Percentiles rank a stretch among this genome's conserved stretches.
Conservation (phyloP, 1,284 basidiomycete genomes). For the Gomphus bonarii region DNA sequence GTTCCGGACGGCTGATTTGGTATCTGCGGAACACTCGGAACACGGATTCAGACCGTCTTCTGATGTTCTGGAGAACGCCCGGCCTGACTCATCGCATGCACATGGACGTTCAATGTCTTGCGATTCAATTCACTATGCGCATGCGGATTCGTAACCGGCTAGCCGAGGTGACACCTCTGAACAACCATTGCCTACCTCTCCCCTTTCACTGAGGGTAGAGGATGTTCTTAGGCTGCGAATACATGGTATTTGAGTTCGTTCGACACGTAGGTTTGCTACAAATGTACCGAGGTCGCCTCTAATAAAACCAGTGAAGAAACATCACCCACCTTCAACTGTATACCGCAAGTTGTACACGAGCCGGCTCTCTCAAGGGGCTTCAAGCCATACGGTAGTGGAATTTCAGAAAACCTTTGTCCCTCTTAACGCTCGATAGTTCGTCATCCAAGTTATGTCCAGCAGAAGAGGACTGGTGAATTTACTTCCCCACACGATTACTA, state of each 20-base stretch:
- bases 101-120: too few species aligned
- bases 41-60: too few species aligned
- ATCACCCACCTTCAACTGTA: conserved; percentile 10
- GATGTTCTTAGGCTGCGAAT: too few species aligned
- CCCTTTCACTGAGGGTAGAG: too few species aligned
- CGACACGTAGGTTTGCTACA: background rate
- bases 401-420: background rate
- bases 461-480: conserved; percentile 64
- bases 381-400: background rate
- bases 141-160: too few species aligned
- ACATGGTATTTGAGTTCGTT: too few species aligned
- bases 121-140: too few species aligned
- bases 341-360: background rate
- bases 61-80: conserved; percentile 21
- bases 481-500: conserved; percentile 63
- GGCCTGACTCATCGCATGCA: too few species aligned
- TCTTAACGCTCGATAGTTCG: background rate
- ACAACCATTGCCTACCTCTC: too few species aligned
- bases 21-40: too few species aligned
- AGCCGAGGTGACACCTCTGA: too few species aligned
- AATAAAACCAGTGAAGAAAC: background rate
- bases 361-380: background rate
- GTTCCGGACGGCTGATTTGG: too few species aligned
- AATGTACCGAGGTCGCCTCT: conserved; percentile 12
- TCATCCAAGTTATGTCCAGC: background rate